Base-by-base conservation (phyloP, 805 yeast species). In the Starmerella stigmatis region DNA sequence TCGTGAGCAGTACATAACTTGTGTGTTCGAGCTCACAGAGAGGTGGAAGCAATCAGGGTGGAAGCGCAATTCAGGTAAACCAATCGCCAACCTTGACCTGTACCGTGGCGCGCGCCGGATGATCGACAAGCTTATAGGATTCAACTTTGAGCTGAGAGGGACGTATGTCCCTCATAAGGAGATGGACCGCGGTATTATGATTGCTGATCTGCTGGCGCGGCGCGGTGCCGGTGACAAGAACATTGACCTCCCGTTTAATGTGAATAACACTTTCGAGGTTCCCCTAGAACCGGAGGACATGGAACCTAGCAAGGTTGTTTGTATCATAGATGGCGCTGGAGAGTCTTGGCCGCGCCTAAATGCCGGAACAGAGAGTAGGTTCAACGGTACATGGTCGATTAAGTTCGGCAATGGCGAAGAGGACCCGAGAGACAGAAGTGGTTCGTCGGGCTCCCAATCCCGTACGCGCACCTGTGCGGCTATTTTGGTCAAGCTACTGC, bases 21-120 rank as follows among this genome's bases (percentile, higher is more conserved):
- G 30, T 22, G 40, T 36, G 4, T 36, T 36, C 15, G 40, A 36
- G 16, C 30, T 36, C 15, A 25, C 40, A 5, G 28, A 36, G 29
- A n/a, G 40, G 7, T 36, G 40, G 40, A 36, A 36, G 40, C 23
- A 23, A 12, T 23, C 40, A 9, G 40, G 40, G n/a, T 36, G 40
- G 40, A 36, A 36, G 21, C 40, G 40, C n/a, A 36, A 36, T 21
- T 36, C 40, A 15, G 40, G 40, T 2, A 36, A 36, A 15, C 40
- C 40, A 5, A 36, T 36, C 12, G 40, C 40, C 21, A 36, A 36
- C n/a, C 15, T 36, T 12, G 40, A 36, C 17, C 30, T 36, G 5
- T 36, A 36, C 21, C 40, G 40, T 5, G 40, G 40, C 2, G 40
- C 40, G 5, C 40, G 40, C 12, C 29, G 40, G 5, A 36, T 36